Evolutionary conservation across 208 protist species (phyloP).

Genomic region (Crithidia sp.): DNA sequence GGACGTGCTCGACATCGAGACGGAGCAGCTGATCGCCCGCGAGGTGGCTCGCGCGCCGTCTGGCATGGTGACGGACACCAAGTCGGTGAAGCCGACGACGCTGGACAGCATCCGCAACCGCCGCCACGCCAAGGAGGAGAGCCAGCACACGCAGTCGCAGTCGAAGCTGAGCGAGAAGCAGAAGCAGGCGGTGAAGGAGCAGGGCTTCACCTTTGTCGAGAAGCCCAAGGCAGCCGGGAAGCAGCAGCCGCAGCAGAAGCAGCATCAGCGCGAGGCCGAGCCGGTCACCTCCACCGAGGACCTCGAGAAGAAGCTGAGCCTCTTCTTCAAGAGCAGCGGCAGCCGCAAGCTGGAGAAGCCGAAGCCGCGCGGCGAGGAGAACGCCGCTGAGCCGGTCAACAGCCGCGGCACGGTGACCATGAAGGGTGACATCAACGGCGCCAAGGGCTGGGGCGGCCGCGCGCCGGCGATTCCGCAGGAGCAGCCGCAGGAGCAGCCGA

Average conservation of each 20-base stretch:
- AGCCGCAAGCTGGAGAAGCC: constrained; percentile 44
- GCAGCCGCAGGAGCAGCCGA: too few species aligned
- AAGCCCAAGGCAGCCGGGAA: constrained; percentile 26
- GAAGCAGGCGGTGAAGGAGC: constrained; percentile 48
- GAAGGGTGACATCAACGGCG: constrained; percentile 56
- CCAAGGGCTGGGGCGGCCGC: constrained; percentile 35
- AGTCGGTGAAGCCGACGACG: constrained; percentile 41
- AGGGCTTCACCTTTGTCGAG: constrained; percentile 56
- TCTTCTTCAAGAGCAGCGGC: constrained; percentile 72
- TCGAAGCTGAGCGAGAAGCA: constrained; percentile 44
- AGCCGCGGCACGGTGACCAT: constrained; percentile 50
- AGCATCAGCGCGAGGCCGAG: constrained; percentile 21
- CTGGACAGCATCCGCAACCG: constrained; percentile 51
- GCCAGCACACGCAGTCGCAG: constrained; percentile 11
- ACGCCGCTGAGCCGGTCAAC: constrained; percentile 7
- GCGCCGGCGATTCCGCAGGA: too few species aligned
- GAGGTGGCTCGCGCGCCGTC: constrained; percentile 57
- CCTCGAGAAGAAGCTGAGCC: constrained; percentile 73
- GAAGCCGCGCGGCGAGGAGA: constrained; percentile 35
- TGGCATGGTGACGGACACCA: constrained; percentile 63
- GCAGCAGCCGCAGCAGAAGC: constrained; percentile 28
- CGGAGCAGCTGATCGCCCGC: constrained; percentile 68
- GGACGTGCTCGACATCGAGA: constrained; percentile 57
- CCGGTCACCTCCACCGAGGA: constrained; percentile 43
- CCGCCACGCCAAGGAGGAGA: constrained; percentile 36